These are phyloP conservation scores for Backusella australiensis DNA, from an alignment of 192 early-diverging fungal genomes.

Conservation along the genomic window DNA sequence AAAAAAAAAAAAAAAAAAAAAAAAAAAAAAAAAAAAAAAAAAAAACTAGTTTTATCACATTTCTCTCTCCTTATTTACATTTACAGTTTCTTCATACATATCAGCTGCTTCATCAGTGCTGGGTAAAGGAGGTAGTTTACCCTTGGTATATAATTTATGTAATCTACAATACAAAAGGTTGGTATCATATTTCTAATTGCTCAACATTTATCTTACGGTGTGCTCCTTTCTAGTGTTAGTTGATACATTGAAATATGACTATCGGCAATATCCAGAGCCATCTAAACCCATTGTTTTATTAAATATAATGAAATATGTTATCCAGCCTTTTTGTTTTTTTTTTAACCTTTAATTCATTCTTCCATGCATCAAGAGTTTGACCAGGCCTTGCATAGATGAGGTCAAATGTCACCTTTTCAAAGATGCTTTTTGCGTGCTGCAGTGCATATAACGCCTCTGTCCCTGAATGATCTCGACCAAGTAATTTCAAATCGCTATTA, in stretches of 20 bases:
- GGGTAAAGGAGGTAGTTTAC: conserved; percentile 31
- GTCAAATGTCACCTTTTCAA: conserved; percentile 47
- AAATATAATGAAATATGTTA: neutral
- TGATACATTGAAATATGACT: conserved; percentile 55
- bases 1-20: too few relatives aligned
- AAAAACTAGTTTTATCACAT: neutral
- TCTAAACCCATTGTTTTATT: conserved; percentile 8
- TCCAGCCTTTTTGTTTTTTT: neutral
- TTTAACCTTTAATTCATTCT: conserved; percentile 35
- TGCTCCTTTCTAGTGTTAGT: conserved; percentile 49
- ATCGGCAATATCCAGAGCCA: conserved; percentile 43
- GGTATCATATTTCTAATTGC: neutral
- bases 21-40: too few relatives aligned
- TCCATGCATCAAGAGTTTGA: conserved; percentile 43
- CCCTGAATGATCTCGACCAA: conserved; percentile 47
- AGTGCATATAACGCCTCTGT: conserved; percentile 41
- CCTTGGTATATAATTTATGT: conserved; percentile 34
- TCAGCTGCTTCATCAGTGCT: conserved; percentile 41
- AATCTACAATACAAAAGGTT: conserved; percentile 28
- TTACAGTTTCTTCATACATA: conserved; percentile 49
- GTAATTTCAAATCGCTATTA: conserved; percentile 27
- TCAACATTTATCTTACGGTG: conserved; percentile 35
- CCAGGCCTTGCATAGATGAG: conserved; percentile 51
- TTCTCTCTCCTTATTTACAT: conserved; percentile 25
- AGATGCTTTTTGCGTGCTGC: conserved; percentile 38